Evolutionary conservation across 805 yeast genomes (phyloP), one percentile per base, ranked within the genome.

Genomic region (Lipomyces lipofer): DNA sequence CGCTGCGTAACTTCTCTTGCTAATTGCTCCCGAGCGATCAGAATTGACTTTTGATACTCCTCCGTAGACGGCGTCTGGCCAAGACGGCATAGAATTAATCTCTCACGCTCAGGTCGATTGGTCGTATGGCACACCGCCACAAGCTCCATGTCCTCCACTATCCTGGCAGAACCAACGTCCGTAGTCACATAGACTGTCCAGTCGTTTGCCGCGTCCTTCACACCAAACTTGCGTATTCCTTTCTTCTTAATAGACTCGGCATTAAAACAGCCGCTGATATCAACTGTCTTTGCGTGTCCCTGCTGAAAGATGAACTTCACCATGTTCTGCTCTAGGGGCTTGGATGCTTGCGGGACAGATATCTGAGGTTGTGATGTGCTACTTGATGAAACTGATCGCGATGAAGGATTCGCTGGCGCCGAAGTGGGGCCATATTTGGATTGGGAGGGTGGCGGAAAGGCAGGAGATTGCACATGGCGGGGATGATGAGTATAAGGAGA

Each of bases 101-200:
- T 73, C 63, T 82, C 80, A 62, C 86, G 85, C 64, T 87, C 95
- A 2, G 77, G 67, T 25, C 90, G 73, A 50, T 84, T 88, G 1
- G 80, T 77, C 0, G 94, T 85, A 66, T 86, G 91, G 64, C 95
- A 87, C 7, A 88, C 81, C 0, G 95, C 83, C 2, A 88, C 89
- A 28, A 89, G 75, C 66, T 88, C 96, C 10, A 85, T 87, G 64
- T 87, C 95, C 64, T 79, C 84, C 51, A 89, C 72, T 25, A 81
- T 77, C 79, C 48, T 75, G 49, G 51, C 70, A 17, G 71, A 67
- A 52, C 78, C 81, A 1, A 80, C 77, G 21, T 84, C 75, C 65
- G 84, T 86, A 0, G 86, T 78, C 55, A 83, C 86, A 73, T 83
- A 88, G 27, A 66, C 66, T 4, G 68, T 58, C 63, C 71, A 71